Evolutionary conservation across 345 rosid genomes (phyloP), one percentile per base, ranked within the genome.

Genomic region (Draba incana): DNA sequence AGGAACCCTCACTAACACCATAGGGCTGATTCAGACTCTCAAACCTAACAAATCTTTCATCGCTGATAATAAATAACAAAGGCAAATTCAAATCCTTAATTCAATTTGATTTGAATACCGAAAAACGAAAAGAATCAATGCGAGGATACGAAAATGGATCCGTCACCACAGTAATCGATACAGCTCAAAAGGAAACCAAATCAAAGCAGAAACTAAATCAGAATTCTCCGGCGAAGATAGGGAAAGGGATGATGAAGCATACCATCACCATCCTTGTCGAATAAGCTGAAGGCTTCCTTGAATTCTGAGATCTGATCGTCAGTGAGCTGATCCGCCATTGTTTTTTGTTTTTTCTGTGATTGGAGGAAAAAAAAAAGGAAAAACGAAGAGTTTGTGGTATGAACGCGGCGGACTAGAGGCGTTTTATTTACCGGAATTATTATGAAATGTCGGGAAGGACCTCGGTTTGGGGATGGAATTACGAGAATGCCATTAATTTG

Each of bases 251-350:
- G 50, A 20, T 2, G 62, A 46, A 4, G 20, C 39, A 28, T 56
- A 88, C 96, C 96, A 64, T 88, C 96, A 79, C 96, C 96, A 69
- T 88, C 96, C 83, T 88, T 86, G 77, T 84, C 91, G 79, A 86
- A 88, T 77, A 84, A 72, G 80, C 94, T 85, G 77, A 85, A 85
- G 37, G 94, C 93, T 70, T 87, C 93, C 78, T 87, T 87, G 74
- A 87, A 87, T 75, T 87, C 93, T 3, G 93, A 85, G 88, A 87
- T 87, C 87, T 85, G 90, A 62, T 88, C 93, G 38, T 88, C 88
- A 16, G 90, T 84, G 55, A 88, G 86, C 72, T 88, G 93, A 81
- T 88, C 93, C 64, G 90, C 90, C 93, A 88, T 88, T 37, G 46
- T 23, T 5, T 5, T 5, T 31, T 7, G 7, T 31, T 50, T 35